Percentiles rank a stretch among this genome's conserved stretches.
These are phyloP conservation scores for Hypoxylon perforatum DNA, from an alignment of 495 filamentous ascomycete species.

Conservation along the genomic window DNA sequence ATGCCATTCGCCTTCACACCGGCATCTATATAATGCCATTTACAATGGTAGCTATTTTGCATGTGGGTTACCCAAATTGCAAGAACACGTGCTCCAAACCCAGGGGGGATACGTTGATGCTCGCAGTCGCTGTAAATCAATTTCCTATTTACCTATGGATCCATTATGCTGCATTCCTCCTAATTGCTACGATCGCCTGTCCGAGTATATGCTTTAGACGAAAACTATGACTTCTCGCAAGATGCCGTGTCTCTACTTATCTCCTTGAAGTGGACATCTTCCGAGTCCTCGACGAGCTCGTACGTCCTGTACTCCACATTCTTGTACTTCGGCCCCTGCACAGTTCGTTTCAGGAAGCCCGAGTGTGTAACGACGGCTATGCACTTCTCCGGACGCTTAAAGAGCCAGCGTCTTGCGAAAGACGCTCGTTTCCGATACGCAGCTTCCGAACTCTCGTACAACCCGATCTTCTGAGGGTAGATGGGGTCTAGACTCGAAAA, in stretches of 20 bases:
- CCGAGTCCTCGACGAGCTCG: conserved; percentile 50
- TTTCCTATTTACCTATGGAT: not conserved
- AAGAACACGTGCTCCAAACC: not conserved
- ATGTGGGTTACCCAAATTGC: not conserved
- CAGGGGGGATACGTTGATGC: not conserved
- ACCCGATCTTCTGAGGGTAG: conserved; percentile 59
- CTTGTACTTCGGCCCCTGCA: conserved; percentile 46
- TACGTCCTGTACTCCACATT: conserved; percentile 65
- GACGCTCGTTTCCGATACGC: conserved; percentile 55
- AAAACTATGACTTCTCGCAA: not conserved
- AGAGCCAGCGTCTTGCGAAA: conserved; percentile 54
- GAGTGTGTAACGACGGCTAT: conserved; percentile 64
- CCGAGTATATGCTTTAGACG: not conserved
- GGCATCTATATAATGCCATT: no score
- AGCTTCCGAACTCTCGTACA: conserved; percentile 56
- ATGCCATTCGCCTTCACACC: not conserved
- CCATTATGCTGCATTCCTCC: not conserved
- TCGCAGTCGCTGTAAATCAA: not conserved
- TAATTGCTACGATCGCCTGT: not conserved
- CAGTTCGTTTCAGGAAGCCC: conserved; percentile 58
- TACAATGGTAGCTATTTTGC: not conserved
- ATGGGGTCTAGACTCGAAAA: conserved; percentile 58
- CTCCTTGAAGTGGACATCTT: conserved; percentile 47
- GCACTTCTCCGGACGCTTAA: conserved; percentile 59
- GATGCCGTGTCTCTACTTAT: conserved; percentile 38